A percentile compares a stretch with the other conserved stretches of the same genome.
Evolutionary conservation across 495 filamentous ascomycete species (phyloP).

Genomic region (Penicillium paradoxum): DNA sequence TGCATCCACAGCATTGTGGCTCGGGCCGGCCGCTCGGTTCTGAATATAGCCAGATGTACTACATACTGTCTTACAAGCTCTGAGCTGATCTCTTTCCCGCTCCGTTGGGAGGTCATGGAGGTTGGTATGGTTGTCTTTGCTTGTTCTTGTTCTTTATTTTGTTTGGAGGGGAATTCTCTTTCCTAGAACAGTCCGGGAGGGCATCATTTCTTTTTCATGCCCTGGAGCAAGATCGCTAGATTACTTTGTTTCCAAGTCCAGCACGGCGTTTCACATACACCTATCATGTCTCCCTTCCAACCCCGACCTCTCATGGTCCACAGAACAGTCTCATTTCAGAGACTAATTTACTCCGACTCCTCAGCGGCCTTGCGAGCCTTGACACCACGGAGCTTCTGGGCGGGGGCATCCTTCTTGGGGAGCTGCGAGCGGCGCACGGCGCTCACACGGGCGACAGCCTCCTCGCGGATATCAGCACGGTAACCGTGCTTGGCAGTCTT

Average conservation of each 20-base stretch:
- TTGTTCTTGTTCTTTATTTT: too few relatives aligned
- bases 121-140: too few relatives aligned
- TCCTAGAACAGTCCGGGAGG: slow-evolving; percentile 3
- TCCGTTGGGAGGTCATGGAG: background rate
- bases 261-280: slow-evolving; percentile 21
- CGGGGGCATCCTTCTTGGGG: slow-evolving; percentile 68
- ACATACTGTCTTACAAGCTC: background rate
- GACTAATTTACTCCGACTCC: slow-evolving; percentile 40
- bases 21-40: slow-evolving; percentile 17
- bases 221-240: slow-evolving; percentile 29
- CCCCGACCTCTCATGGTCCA: slow-evolving; percentile 12
- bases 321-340: slow-evolving; percentile 6
- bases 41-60: background rate
- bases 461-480: slow-evolving; percentile 80
- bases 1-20: background rate
- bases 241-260: slow-evolving; percentile 33
- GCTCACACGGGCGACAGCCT: slow-evolving; percentile 82
- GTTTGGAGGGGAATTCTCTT: background rate
- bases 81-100: slow-evolving; percentile 25
- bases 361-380: slow-evolving; percentile 75
- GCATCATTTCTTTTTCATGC: slow-evolving; percentile 13
- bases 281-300: slow-evolving; percentile 7
- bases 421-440: slow-evolving; percentile 77
- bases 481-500: slow-evolving; percentile 75
- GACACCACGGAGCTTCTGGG: slow-evolving; percentile 69